Evolutionary conservation across 2,329 filamentous ascomycete genomes (phyloP), one percentile per base, ranked within the genome.

Genomic region (Ophiocordyceps camponoti-leonardi): DNA sequence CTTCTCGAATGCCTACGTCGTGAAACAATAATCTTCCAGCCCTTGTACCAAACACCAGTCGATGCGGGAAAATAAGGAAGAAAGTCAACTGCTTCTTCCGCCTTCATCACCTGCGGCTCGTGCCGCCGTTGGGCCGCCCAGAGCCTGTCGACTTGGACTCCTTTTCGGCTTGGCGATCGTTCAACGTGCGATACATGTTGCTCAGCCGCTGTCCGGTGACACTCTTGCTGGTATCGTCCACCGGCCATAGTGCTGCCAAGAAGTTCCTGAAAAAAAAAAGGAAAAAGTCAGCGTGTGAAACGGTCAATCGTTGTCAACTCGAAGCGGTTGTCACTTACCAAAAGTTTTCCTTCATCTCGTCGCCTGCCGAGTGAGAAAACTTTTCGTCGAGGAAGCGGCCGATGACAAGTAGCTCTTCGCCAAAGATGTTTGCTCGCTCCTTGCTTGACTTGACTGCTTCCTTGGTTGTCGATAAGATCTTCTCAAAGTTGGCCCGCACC

Each of bases 381-480:
- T 59, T 61, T 48, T 63, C 63, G 44, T 73, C 70, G 49, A 81
- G 72, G 53, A 79, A 80, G 46, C 73, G 71, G 45, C 79, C 79
- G 57, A 82, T 77, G 5, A 68, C 68, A 40, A 79, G 65, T 35
- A 82, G 61, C 54, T 80, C 73, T 26, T 66, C 64, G 52, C 78
- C 79, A 55, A 81, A 73, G 41, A 79, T 70, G 53, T 67, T 71
- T 20, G 79, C 72, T 41, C 79, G 70, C 45, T 75, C 70, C 51
- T 79, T 77, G 53, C 75, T 73, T 26, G 72, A 75, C 46, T 75
- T 76, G 49, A 79, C 73, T 44, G 72, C 72, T 51, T 77, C 76
- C 51, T 73, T 75, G 2, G 75, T 81, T 4, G 77, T 78, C 44
- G 69, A 72, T 45, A 73, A 66, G 45, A 82, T 73, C 26, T 66